phyloP scores from a whole-genome alignment of 2,329 filamentous ascomycete species.

The Hyphodiscus sp. region DNA sequence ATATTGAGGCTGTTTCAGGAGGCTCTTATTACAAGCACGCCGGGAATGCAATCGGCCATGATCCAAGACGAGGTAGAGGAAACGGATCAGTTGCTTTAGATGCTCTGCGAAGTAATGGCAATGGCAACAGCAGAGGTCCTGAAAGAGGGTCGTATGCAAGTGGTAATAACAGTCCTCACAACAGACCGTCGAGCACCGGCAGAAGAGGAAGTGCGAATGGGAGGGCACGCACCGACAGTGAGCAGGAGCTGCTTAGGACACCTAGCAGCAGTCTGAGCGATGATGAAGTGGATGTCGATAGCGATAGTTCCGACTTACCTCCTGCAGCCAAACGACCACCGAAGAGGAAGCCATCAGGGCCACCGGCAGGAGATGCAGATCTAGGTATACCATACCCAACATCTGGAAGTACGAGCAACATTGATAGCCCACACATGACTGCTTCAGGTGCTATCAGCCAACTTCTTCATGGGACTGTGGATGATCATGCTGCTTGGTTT shows the following conservation, averaged over 20 bases:
- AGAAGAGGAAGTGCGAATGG: slow-evolving; percentile 43
- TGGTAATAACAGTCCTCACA: slow-evolving; percentile 26
- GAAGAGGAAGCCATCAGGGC: slow-evolving; percentile 9
- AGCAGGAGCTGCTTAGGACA: slow-evolving; percentile 48
- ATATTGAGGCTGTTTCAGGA: slow-evolving; percentile 55
- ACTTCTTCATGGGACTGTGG: slow-evolving; percentile 67
- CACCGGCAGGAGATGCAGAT: slow-evolving; percentile 7
- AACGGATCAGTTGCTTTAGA: slow-evolving; percentile 45
- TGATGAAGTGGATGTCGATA: slow-evolving; percentile 54
- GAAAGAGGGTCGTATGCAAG: slow-evolving; percentile 33
- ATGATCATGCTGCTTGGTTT: slow-evolving; percentile 87
- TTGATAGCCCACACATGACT: slow-evolving; percentile 45
- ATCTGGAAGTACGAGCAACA: slow-evolving; percentile 22
- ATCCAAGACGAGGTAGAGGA: slow-evolving; percentile 55
- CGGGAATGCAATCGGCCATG: slow-evolving; percentile 68
- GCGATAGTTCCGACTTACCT: slow-evolving; percentile 60
- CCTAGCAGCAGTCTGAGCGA: slow-evolving; percentile 36
- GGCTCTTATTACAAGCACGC: slow-evolving; percentile 67
- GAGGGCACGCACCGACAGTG: slow-evolving; percentile 39
- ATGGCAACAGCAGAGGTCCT: slow-evolving; percentile 37
- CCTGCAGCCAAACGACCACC: slow-evolving; percentile 43
- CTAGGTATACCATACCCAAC: slow-evolving; percentile 26
- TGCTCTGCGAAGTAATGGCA: slow-evolving; percentile 47
- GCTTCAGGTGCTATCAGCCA: slow-evolving; percentile 68
- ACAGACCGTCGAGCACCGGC: slow-evolving; percentile 40